These are phyloP conservation scores for Drechmeria coniospora DNA, from an alignment of 2,329 filamentous ascomycete genomes.

Conservation along the genomic window DNA sequence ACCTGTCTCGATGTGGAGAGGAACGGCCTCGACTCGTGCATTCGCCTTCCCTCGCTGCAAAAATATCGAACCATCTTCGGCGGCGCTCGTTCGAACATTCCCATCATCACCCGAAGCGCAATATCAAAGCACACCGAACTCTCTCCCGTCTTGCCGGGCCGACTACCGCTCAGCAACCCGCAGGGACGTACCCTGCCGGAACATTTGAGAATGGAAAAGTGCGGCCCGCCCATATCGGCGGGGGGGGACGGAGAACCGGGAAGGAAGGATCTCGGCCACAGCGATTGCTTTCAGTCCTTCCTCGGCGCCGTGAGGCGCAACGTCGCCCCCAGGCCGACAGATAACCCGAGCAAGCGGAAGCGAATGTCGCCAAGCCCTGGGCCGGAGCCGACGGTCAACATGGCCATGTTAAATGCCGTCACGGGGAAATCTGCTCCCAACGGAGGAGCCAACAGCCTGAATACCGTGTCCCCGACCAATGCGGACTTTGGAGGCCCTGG, in stretches of 20 bases:
- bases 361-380: constrained; percentile 13
- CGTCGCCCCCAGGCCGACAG: constrained; percentile 7
- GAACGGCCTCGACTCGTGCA: constrained; percentile 22
- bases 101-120: constrained; percentile 29
- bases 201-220: constrained; percentile 4
- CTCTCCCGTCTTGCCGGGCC: constrained; percentile 27
- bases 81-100: constrained; percentile 23
- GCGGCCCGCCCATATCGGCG: neutral
- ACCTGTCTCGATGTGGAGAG: constrained; percentile 64
- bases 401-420: neutral
- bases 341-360: constrained; percentile 15
- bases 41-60: constrained; percentile 20
- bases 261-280: constrained; percentile 5
- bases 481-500: neutral
- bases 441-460: neutral
- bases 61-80: constrained; percentile 16
- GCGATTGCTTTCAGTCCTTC: constrained; percentile 16
- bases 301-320: constrained; percentile 18
- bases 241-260: neutral
- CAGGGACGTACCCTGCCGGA: constrained; percentile 5
- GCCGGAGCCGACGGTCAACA: constrained; percentile 4
- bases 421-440: neutral
- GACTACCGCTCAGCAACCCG: constrained; percentile 21
- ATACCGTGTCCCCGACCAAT: neutral
- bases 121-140: constrained; percentile 25